Evolutionary conservation across 257 asterid genomes (phyloP).

Genomic region (Buddleja alternifolia): DNA sequence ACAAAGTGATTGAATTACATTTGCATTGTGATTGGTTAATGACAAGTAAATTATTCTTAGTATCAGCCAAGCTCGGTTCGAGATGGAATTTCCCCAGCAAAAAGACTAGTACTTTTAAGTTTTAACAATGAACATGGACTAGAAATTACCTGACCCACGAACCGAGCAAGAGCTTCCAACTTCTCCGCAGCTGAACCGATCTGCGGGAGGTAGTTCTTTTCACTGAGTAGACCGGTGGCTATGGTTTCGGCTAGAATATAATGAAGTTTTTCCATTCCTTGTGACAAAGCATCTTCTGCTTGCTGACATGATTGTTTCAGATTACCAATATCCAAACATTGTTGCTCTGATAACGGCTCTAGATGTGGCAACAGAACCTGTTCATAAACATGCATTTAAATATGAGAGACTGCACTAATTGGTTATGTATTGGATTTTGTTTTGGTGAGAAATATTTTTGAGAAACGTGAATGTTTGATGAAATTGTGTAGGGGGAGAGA

Average conservation of each 20-base stretch:
- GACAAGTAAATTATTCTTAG: too few relatives aligned
- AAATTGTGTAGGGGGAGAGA: too few relatives aligned
- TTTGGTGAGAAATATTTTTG: too few relatives aligned
- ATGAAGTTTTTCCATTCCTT: conserved; percentile 83
- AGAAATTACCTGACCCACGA: conserved; percentile 74
- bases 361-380: conserved; percentile 76
- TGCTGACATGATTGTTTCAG: conserved; percentile 84
- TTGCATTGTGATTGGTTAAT: too few relatives aligned
- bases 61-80: too few relatives aligned
- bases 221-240: conserved; percentile 54
- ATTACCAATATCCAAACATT: conserved; percentile 42
- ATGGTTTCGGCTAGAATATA: conserved; percentile 57
- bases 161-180: conserved; percentile 68
- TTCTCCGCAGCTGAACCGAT: conserved; percentile 67
- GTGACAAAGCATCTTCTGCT: conserved; percentile 89
- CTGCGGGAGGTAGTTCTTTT: conserved; percentile 65
- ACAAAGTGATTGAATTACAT: too few relatives aligned
- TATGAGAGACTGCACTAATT: too few relatives aligned
- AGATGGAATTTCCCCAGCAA: too few relatives aligned
- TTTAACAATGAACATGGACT: too few relatives aligned
- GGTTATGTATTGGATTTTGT: too few relatives aligned
- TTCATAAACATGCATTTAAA: conserved; percentile 10
- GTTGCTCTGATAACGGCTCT: conserved; percentile 67
- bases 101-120: too few relatives aligned
- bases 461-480: too few relatives aligned